These are phyloP conservation scores for Phycomyces nitens DNA, from an alignment of 192 early-diverging fungal species.

Conservation along the genomic window DNA sequence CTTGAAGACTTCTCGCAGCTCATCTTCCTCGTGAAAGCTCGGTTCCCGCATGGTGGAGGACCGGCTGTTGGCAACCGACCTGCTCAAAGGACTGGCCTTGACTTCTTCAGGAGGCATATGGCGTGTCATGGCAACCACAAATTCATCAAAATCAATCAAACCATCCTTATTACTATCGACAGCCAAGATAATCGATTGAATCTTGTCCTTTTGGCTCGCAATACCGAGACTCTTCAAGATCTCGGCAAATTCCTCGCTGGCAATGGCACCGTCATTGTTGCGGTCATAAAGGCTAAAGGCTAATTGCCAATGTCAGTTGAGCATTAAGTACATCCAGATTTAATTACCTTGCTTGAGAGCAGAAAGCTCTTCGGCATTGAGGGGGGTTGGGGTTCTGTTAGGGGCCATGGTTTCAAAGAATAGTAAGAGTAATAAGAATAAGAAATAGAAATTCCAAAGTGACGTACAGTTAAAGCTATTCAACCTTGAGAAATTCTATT, in stretches of 20 bases:
- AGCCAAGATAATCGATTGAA: conserved; percentile 1
- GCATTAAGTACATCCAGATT: too few relatives aligned
- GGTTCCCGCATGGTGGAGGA: neutral
- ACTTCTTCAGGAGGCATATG: conserved; percentile 1
- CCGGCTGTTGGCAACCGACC: neutral
- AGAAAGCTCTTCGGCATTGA: too few relatives aligned
- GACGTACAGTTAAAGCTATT: too few relatives aligned
- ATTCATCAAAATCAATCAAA: conserved; percentile 30
- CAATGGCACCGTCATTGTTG: conserved; percentile 8
- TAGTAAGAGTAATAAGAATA: too few relatives aligned
- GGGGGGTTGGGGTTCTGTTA: too few relatives aligned
- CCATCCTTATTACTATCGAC: conserved; percentile 22
- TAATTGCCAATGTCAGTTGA: neutral
- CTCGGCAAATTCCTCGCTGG: conserved; percentile 7
- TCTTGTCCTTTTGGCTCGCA: neutral
- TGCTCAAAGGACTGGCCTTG: neutral
- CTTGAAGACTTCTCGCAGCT: conserved; percentile 22
- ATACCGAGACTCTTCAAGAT: conserved; percentile 14
- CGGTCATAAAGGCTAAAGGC: conserved; percentile 23
- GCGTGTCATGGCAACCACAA: conserved; percentile 12
- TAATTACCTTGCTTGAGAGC: too few relatives aligned
- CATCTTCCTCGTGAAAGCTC: conserved; percentile 14
- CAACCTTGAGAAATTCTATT: too few relatives aligned
- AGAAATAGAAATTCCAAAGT: too few relatives aligned
- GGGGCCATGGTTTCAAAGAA: too few relatives aligned